Evolutionary conservation across 2,329 filamentous ascomycete species (phyloP), one percentile per base, ranked within the genome.

Genomic region (Blastomyces percursus): DNA sequence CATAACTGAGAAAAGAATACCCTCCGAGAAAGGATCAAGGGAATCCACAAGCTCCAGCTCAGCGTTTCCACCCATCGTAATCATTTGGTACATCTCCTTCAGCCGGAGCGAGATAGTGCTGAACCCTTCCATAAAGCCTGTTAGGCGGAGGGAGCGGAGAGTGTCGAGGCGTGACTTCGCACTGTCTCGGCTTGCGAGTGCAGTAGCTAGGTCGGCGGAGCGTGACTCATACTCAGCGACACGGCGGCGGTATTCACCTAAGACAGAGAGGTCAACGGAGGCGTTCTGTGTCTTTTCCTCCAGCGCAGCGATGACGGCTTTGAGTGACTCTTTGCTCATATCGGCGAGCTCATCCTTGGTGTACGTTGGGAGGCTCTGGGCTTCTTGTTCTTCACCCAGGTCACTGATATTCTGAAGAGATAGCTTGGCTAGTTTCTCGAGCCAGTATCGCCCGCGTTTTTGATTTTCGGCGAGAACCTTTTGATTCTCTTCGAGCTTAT

Each of bases 31-130:
- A 0, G 94, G 94, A 74, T 99, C 95, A 2, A 99, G 80, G 21
- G 88, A 93, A 78, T 99, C 94, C 50, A 99, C 94, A 30, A 99
- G 86, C 75, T 99, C 95, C 14, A 99, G 84, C 78, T 99, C 94
- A 0, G 94, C 94, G 70, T 99, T 99, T 62, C 94, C 94, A 65
- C 94, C 94, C 91, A 99, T 97, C 27, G 94, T 99, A 74, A 99
- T 99, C 92, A 99, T 96, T 74, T 99, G 94, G 78, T 99, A 99
- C 94, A 99, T 99, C 73, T 99, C 94, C 80, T 99, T 99, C 55
- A 99, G 82, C 0, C 93, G 89, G 30, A 96, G 81, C 1, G 93
- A 97, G 75, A 99, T 99, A 66, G 86, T 88, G 71, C 88, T 88
- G 79, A 99, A 97, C 48, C 95, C 94, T 73, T 95, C 91, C 92